phyloP scores from a whole-genome alignment of 23 red algal species.

The Gracilariopsis chorda region DNA sequence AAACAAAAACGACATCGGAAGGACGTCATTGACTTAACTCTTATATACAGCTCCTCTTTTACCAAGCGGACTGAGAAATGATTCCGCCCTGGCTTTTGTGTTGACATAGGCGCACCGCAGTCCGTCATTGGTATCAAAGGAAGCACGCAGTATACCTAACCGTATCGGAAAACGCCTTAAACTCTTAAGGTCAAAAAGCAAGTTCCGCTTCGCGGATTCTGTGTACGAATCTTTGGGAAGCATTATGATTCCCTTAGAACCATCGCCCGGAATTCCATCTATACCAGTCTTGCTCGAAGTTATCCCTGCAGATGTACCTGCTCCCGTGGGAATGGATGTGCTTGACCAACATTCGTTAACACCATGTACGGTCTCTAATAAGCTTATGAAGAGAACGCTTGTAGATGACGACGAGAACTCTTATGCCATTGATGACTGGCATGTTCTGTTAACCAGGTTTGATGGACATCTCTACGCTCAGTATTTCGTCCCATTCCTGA shows the following conservation, averaged over 20 bases:
- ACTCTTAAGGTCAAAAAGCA: background rate
- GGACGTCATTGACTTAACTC: background rate
- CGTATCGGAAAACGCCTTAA: background rate
- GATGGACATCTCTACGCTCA: slow-evolving; percentile 33
- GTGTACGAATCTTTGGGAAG: slow-evolving; percentile 1
- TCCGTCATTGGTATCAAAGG: background rate
- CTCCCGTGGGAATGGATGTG: slow-evolving; percentile 16
- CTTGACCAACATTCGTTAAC: slow-evolving; percentile 4
- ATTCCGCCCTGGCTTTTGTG: background rate
- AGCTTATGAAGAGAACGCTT: background rate
- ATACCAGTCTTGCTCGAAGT: background rate
- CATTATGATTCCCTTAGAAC: background rate
- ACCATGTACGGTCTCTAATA: background rate
- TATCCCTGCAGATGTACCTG: background rate
- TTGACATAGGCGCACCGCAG: background rate
- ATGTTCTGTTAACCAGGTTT: background rate
- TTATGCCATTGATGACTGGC: slow-evolving; percentile 29
- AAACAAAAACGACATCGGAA: background rate
- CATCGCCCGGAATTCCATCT: background rate
- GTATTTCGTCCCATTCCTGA: background rate
- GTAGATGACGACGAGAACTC: too few species aligned
- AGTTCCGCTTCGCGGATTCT: background rate
- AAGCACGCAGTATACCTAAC: background rate
- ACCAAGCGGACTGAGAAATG: background rate
- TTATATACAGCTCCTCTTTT: background rate